Base-by-base conservation (phyloP, 2,329 filamentous ascomycete genomes). In the Knoxdaviesia capensis region DNA sequence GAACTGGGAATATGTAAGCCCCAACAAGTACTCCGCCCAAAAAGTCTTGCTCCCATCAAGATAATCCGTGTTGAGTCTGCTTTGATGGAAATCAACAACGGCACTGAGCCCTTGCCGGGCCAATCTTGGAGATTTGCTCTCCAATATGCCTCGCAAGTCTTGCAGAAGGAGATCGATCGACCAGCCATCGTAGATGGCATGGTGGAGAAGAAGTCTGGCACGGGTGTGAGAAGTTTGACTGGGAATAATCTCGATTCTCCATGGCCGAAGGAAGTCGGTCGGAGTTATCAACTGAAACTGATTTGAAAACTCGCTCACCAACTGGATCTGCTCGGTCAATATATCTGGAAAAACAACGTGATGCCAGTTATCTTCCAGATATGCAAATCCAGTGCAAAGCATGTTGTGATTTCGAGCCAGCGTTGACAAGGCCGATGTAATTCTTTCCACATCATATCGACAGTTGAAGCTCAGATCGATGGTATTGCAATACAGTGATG, bases 181-280 rank as follows among this genome's bases (percentile, higher is more conserved):
- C 87, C 87, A 94, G n/a, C 86, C 87, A 56, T 94, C 87, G 52
- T 93, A 94, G 1, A 92, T 55, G 1, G 83, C 76, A 57, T 94
- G 87, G 53, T 93, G 86, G 0, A 92, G 62, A 8, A 78, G 65
- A 38, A 83, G 42, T 7, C 71, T 56, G 45, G 54, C 55, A 4
- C 60, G 49, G 32, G 53, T 50, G 3, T 53, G 43, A 39, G 47
- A 43, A 5, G 52, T 40, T 11, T 48, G 11, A 6, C 41, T 32
- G 8, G 49, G 49, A 6, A 42, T 36, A 2, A 86, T 57, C 45
- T 82, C 69, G n/a, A 85, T 58, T 10, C 55, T 59, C 9, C 87
- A 60, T 0, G 85, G 83, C 3, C 41, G 61, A 3, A 82, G 59
- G 9, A 65, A 58, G 5, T 57, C 54, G 3, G 56, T 55, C 5